Base-by-base conservation (phyloP, 805 yeast genomes). In the Groenewaldozyma salmanticensis region DNA sequence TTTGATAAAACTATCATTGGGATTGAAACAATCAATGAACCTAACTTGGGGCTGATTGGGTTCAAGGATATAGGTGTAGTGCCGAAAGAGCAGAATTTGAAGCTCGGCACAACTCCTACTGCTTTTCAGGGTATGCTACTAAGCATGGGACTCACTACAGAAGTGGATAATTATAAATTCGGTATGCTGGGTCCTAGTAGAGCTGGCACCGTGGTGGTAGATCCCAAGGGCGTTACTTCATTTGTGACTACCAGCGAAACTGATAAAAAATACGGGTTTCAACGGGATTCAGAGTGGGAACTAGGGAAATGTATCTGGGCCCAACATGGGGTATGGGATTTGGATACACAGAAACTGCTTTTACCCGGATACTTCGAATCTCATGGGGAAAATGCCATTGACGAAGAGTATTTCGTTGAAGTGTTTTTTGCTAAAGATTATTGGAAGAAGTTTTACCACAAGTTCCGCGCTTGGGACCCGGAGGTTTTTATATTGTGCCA, bases 1-100 rank as follows among this genome's bases (percentile, higher is more conserved):
- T 49, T 55, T 38, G 55, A 55, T 31, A 48, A 69, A 71, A 15
- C 59, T n/a, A 59, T 84, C 2, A 45, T 81, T 6, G 96, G 94
- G 1, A 67, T 84, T 39, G 96, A 87, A 62, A 71, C 82, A 37
- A 56, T 88, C 64, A 87, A 87, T 57, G 96, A 87, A 59, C 96
- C 96, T 7, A 81, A 76, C 49, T 57, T 65, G 38, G 96, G 96
- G 0, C 70, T 77, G 43, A 70, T 81, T 39, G 94, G 90, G 0
- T 69, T 70, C 37, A 61, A 62, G 3, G 70, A 83, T 54, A 59
- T 88, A 22, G 65, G 66, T 4, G 52, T 53, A 2, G 56, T 79
- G 13, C 87, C 71, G 3, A 62, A 65, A 4, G 48, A 44, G n/a
- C 85, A 83, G 55, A 79, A 79, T 42, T 68, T 90, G 37, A 72